A percentile compares a stretch with the other conserved stretches of the same genome.
phyloP scores from a whole-genome alignment of 2,329 filamentous ascomycete species.

The Cercospora nicotianae region DNA sequence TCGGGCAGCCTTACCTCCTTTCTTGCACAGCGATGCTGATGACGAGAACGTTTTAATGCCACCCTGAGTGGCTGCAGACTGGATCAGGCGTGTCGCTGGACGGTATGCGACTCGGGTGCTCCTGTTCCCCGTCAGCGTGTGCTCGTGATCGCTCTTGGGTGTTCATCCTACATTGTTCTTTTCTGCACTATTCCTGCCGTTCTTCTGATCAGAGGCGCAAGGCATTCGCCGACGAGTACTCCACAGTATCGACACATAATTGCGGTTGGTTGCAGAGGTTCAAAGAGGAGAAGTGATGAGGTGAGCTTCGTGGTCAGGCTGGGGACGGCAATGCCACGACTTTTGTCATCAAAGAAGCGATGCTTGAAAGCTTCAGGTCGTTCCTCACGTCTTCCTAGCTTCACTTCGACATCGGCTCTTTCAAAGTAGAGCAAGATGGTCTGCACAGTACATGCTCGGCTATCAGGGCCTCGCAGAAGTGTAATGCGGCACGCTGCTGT shows the following conservation, averaged over 20 bases:
- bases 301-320: not conserved
- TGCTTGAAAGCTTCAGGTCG: not conserved
- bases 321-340: not conserved
- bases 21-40: slow-evolving; percentile 49
- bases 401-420: not conserved
- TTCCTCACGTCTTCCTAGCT: not conserved
- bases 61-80: not conserved
- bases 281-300: not conserved
- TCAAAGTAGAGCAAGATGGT: not conserved
- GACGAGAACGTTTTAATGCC: slow-evolving; percentile 43
- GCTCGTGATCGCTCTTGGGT: not conserved
- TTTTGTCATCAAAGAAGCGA: not conserved
- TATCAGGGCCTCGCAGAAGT: not conserved
- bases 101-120: slow-evolving; percentile 22
- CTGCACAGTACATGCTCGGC: not conserved
- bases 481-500: too few species aligned
- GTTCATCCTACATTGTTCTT: slow-evolving; percentile 8
- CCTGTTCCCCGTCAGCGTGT: not conserved
- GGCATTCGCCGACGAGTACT: slow-evolving; percentile 14
- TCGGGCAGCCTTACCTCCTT: slow-evolving; percentile 54
- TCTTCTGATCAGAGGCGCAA: slow-evolving; percentile 11
- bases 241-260: slow-evolving; percentile 15
- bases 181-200: slow-evolving; percentile 5
- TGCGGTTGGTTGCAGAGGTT: not conserved
- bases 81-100: not conserved